phyloP scores from a whole-genome alignment of 163 green algal species.

The Scenedesmus sp. region DNA sequence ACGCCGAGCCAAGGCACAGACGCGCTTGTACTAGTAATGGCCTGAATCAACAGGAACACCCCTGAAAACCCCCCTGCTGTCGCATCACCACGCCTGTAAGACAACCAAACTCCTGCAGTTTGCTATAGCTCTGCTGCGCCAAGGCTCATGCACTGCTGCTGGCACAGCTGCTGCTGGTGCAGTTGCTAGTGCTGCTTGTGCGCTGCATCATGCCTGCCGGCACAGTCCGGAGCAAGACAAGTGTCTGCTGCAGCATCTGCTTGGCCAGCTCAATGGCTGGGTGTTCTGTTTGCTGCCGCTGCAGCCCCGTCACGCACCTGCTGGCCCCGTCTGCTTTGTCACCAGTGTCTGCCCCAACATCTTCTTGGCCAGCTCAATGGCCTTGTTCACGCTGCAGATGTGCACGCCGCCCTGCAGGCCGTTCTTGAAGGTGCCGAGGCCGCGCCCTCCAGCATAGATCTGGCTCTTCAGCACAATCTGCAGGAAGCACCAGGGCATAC shows the following conservation, averaged over 20 bases:
- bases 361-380: conserved; percentile 80
- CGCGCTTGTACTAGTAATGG: no score
- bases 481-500: neutral
- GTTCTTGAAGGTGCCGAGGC: conserved; percentile 95
- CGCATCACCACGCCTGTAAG: no score
- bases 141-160: neutral
- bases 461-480: conserved; percentile 98
- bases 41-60: no score
- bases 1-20: no score
- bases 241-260: no score
- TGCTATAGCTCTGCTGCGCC: no score
- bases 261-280: no score
- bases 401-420: conserved; percentile 98
- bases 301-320: neutral
- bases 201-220: conserved; percentile 67
- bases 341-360: conserved; percentile 96
- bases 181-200: neutral
- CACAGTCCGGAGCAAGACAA: conserved; percentile 90
- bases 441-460: conserved; percentile 96
- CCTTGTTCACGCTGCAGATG: conserved; percentile 84
- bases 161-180: neutral
- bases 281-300: neutral
- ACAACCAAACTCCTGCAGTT: no score
- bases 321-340: conserved; percentile 85
- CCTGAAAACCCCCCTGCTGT: no score